phyloP scores from a whole-genome alignment of 2,329 filamentous ascomycete genomes.

The Sclerotinia borealis region DNA sequence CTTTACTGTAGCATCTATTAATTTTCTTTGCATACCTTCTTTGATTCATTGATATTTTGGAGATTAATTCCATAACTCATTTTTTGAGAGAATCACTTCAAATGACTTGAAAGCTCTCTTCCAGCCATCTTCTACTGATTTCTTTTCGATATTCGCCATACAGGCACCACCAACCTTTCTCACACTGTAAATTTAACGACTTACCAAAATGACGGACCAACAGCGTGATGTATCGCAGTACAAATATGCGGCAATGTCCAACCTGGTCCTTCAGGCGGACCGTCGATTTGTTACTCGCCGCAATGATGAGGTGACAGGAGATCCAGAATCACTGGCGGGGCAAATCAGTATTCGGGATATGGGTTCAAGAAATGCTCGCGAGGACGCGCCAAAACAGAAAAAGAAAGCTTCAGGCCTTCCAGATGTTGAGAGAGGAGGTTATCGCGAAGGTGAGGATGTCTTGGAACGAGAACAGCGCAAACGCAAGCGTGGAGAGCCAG shows the following conservation, averaged over 20 bases:
- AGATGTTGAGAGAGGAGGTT: constrained; percentile 66
- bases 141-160: constrained; percentile 21
- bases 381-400: constrained; percentile 74
- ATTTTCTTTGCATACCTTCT: constrained; percentile 5
- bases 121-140: constrained; percentile 6
- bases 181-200: constrained; percentile 23
- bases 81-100: constrained; percentile 9
- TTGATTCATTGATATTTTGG: background rate
- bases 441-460: constrained; percentile 78
- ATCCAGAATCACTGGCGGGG: constrained; percentile 94
- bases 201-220: constrained; percentile 60
- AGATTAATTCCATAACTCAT: constrained; percentile 3
- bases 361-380: constrained; percentile 77
- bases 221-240: constrained; percentile 87
- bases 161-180: constrained; percentile 8
- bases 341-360: constrained; percentile 92
- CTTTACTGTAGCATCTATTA: background rate
- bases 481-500: constrained; percentile 68
- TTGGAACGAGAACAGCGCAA: constrained; percentile 80
- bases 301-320: constrained; percentile 90
- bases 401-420: constrained; percentile 60
- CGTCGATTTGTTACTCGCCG: constrained; percentile 89
- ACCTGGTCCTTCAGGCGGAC: constrained; percentile 99
- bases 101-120: constrained; percentile 10
- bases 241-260: constrained; percentile 99